These are phyloP conservation scores for Penicillium expansum DNA, from an alignment of 2,329 filamentous ascomycete genomes.

Conservation along the genomic window DNA sequence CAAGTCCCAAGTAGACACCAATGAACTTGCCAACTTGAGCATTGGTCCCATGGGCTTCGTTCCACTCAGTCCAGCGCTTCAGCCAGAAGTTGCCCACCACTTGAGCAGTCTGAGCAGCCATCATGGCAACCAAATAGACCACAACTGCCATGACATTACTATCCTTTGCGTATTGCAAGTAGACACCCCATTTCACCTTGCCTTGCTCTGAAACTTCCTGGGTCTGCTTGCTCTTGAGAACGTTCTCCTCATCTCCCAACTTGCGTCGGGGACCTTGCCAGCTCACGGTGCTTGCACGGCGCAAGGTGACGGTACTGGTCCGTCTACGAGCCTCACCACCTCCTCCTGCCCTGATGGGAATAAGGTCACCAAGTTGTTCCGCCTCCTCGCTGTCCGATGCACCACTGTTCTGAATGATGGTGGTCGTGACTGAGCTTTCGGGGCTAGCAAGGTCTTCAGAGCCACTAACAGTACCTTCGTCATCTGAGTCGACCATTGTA, in stretches of 20 bases:
- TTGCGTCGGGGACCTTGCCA: slow-evolving; percentile 85
- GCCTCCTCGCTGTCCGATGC: slow-evolving; percentile 56
- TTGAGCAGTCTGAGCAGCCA: slow-evolving; percentile 77
- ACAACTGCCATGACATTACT: slow-evolving; percentile 83
- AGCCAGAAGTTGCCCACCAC: slow-evolving; percentile 90
- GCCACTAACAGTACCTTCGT: slow-evolving; percentile 51
- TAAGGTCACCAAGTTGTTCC: slow-evolving; percentile 75
- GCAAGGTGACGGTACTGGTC: slow-evolving; percentile 72
- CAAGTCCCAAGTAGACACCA: slow-evolving; percentile 92
- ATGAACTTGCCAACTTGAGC: slow-evolving; percentile 82
- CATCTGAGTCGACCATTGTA: slow-evolving; percentile 52
- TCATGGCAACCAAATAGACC: slow-evolving; percentile 72
- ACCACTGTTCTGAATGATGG: slow-evolving; percentile 49
- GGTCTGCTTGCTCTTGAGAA: slow-evolving; percentile 73
- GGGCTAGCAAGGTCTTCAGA: slow-evolving; percentile 64
- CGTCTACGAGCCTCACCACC: slow-evolving; percentile 60
- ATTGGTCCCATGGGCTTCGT: slow-evolving; percentile 66
- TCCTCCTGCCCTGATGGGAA: slow-evolving; percentile 66
- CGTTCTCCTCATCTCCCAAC: slow-evolving; percentile 72
- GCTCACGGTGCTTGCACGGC: slow-evolving; percentile 86
- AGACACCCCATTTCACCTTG: slow-evolving; percentile 97
- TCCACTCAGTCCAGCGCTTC: slow-evolving; percentile 84
- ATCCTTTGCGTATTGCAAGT: slow-evolving; percentile 89
- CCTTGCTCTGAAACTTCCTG: slow-evolving; percentile 92
- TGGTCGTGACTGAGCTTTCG: slow-evolving; percentile 62